Base-by-base conservation (phyloP, 768 basidiomycete genomes). In the Amanita subjunquillea region DNA sequence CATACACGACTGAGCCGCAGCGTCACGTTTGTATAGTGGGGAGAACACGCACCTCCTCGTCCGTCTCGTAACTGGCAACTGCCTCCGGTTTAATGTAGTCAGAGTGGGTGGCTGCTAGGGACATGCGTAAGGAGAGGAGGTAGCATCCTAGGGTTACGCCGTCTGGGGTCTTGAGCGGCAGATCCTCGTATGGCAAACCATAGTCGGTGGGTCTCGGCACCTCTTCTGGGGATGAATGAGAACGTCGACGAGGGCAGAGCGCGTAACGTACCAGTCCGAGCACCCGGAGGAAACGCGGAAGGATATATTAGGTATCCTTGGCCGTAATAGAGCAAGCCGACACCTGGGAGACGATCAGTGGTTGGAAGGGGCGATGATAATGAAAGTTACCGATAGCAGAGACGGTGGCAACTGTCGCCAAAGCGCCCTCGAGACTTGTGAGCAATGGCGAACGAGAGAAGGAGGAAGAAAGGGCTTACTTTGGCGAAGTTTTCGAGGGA, bases 271-370 rank as follows among this genome's bases (percentile, higher is more conserved):
- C 91, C 78, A 60, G 73, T 83, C 45, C 92, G 73, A 23, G 91
- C 91, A 1, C 91, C 91, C 4, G 82, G 77, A 23, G 76, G 76
- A 51, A 89, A 84, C 6, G 85, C 83, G 15, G 90, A 84, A 0
- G 93, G 93, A 65, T 95, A 97, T 63, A 97, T 94, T 49, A 97
- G 73, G 58, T 79, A 85, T 63, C 84, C 86, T 64, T 97, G 93
- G 27, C 87, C 90, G 58, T 87, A 85, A 67, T 87, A 92, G 15
- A 91, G 75, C 34, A 93, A 73, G 8, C 86, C 83, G 47, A 77
- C 77, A 54, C 82, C 87, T 88, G 57, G 1, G 37, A 20, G 51
- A 25, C 8, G 39, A 10, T 36, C 40, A 42, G 13, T 20, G n/a
- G 20, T 29, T 20, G 22, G 15, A 6, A 53, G 37, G 43, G 34